Base-by-base conservation (phyloP, 2,329 filamentous ascomycete genomes). In the Macrophomina phaseolina region DNA sequence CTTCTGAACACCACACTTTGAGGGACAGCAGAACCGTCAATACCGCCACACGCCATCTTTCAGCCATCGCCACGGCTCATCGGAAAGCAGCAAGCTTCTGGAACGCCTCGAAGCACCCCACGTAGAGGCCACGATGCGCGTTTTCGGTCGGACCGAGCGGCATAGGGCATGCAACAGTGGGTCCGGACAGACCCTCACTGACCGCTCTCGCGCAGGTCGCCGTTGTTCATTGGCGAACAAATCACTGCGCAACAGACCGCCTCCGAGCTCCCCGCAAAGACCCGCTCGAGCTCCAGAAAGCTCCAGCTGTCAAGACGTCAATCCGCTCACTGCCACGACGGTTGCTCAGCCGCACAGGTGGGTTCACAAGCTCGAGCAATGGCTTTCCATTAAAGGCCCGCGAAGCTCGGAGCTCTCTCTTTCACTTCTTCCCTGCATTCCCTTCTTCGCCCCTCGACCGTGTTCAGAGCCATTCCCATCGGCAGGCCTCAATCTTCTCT, bases 251-350 rank as follows among this genome's bases (percentile, higher is more conserved):
- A 23, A 23, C 58, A 62, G 58, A 62, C 58, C 58, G 58, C 58
- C 56, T 48, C 46, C 34, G 42, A 9, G 7, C 34, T 18, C 58
- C 58, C 58, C 58, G 58, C 58, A 62, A 32, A 46, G 56, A 61
- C 56, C 56, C 56, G 56, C 56, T 18, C 14, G 18, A 48, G 40
- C 56, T 58, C 18, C 48, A 51, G 42, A 34, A 34, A 34, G 49
- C 49, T 45, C 56, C 58, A 62, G 58, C 58, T 62, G 58, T 48
- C 58, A 36, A 46, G 40, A 48, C 58, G 58, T 62, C 58, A 62
- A 23, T 28, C 58, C 40, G 58, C 36, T 18, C 58, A 62, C 42
- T 62, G 58, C 58, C 58, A 62, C 58, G 58, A 48, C 30, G 56
- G 16, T 36, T 23, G 42, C 55, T 49, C 58, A 38, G 58, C 58